Evolutionary conservation across 2,329 filamentous ascomycete genomes (phyloP).

Genomic region (Eurotiales sp.): DNA sequence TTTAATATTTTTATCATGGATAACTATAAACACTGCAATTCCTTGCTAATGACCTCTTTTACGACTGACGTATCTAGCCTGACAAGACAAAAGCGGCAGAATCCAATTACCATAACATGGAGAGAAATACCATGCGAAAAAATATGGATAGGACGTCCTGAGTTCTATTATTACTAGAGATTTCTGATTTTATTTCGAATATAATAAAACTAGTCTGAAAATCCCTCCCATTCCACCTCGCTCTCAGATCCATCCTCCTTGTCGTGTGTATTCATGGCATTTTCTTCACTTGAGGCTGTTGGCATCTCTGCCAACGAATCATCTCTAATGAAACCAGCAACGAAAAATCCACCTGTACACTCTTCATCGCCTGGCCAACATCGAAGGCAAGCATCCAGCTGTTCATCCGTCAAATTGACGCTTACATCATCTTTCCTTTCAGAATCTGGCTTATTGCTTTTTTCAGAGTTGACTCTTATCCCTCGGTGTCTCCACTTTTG

Average conservation of each 20-base stretch:
- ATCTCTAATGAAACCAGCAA: slow-evolving; percentile 76
- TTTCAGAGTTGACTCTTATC: slow-evolving; percentile 40
- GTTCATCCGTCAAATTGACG: slow-evolving; percentile 44
- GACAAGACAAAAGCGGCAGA: no score
- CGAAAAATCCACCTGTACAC: slow-evolving; percentile 93
- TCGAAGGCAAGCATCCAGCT: slow-evolving; percentile 70
- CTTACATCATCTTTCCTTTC: slow-evolving; percentile 13
- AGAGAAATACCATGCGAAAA: no score
- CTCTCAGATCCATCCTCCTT: slow-evolving; percentile 24
- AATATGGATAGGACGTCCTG: no score
- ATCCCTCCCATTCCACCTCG: slow-evolving; percentile 44
- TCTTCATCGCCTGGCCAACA: slow-evolving; percentile 76
- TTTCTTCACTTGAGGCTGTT: slow-evolving; percentile 3
- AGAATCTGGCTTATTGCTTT: not conserved
- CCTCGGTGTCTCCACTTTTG: slow-evolving; percentile 69
- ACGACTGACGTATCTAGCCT: not conserved
- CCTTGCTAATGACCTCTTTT: not conserved
- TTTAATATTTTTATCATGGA: not conserved
- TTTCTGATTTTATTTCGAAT: no score
- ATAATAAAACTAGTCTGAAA: slow-evolving; percentile 31
- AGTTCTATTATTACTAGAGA: no score
- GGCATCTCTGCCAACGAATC: slow-evolving; percentile 34
- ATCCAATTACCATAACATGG: no score
- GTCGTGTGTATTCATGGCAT: slow-evolving; percentile 14
- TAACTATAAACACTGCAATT: not conserved